Evolutionary conservation across 2,329 filamentous ascomycete genomes (phyloP), one percentile per base, ranked within the genome.

Genomic region (Colletotrichum simmondsii): DNA sequence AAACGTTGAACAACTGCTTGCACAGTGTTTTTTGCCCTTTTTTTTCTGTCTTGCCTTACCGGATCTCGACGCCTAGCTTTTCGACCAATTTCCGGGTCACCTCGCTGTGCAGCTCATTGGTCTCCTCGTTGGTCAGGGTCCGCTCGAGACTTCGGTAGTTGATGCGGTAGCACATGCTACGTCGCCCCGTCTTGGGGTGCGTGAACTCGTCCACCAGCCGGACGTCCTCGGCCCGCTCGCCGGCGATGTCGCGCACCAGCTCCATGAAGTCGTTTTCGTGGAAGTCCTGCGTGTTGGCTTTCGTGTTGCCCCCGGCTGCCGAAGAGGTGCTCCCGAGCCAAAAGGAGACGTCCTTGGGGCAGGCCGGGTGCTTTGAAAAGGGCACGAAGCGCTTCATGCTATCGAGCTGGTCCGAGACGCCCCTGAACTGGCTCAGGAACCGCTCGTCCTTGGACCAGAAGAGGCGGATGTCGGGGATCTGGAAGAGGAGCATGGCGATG

Each of bases 191-290:
- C 85, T 94, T 95, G 49, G 95, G 95, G 83, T 98, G 95, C 60
- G 90, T 91, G 82, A 98, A 99, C 80, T 94, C 90, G 83, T 98
- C 97, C 65, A 94, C 91, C 32, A 97, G 87, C 74, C 86, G 87
- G 63, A 98, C 96, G 81, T 98, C 95, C 84, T 99, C 97, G 46
- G 97, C 95, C 26, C 92, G 83, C 81, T 97, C 94, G 63, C 95
- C 95, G 11, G 91, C 94, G 59, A 96, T 88, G 76, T 92, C 92
- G 76, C 97, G 92, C 22, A 98, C 94, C 69, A 98, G 89, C 83
- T 98, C 97, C 96, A 98, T 98, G 64, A 98, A 87, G 82, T 99
- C 97, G 83, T 98, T 98, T 81, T 97, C 95, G 81, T 98, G 96
- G 80, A 98, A 95, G 77, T 85, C 84, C 32, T 82, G 79, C 71